Percentiles rank a stretch among this genome's conserved stretches.
These are phyloP conservation scores for Nicotiana attenuata DNA, from an alignment of 257 asterid species.

Conservation along the genomic window DNA sequence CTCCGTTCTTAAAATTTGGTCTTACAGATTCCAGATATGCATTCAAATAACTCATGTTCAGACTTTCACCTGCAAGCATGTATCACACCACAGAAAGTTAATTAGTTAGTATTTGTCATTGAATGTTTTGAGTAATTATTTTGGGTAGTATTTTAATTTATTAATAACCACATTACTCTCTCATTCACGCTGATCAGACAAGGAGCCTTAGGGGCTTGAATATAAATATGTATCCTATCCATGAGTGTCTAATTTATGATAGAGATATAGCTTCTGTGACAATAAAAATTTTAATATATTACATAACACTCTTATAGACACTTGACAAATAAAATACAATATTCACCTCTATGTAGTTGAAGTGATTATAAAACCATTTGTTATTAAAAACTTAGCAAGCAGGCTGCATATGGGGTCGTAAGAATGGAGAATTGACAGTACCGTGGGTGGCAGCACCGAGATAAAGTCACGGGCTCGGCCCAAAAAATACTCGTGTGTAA, in stretches of 20 bases:
- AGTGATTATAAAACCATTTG: not conserved
- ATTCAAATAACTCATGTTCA: conserved; percentile 21
- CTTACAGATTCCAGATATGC: conserved; percentile 42
- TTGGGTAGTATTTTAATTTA: no score
- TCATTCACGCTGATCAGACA: no score
- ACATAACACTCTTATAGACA: not conserved
- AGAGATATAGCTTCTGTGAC: not conserved
- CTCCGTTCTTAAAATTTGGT: conserved; percentile 35
- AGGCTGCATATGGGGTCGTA: not conserved
- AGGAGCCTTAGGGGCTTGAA: no score
- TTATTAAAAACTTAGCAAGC: not conserved
- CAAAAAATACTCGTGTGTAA: no score
- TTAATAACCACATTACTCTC: no score
- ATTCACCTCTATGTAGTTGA: not conserved
- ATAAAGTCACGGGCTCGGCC: no score
- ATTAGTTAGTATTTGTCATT: no score
- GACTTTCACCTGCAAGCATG: conserved; percentile 29
- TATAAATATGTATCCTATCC: no score
- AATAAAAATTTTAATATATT: not conserved
- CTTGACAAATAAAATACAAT: not conserved
- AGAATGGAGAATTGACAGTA: not conserved
- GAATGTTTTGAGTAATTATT: no score
- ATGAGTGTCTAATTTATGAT: not conserved
- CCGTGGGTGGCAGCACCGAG: not conserved
- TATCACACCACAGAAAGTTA: not conserved